Evolutionary conservation across 2,329 filamentous ascomycete species (phyloP).

Genomic region (Epichloe glyceriae): DNA sequence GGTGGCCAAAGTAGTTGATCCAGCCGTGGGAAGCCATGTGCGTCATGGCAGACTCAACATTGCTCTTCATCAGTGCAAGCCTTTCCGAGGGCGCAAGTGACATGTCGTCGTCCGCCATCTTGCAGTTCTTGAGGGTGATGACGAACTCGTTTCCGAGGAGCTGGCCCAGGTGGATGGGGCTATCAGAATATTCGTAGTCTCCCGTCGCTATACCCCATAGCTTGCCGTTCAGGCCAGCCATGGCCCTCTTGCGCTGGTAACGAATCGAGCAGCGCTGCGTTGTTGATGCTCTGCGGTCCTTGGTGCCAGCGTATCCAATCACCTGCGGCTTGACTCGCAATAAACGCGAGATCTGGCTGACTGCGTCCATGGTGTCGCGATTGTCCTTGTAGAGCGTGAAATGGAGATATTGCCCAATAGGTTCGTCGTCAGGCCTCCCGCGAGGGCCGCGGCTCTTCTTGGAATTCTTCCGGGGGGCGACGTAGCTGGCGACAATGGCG

Average conservation of each 20-base stretch:
- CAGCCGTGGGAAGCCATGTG: conserved; percentile 66
- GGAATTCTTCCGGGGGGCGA: conserved; percentile 32
- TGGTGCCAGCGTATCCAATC: conserved; percentile 71
- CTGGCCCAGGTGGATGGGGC: conserved; percentile 69
- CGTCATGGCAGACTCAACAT: conserved; percentile 46
- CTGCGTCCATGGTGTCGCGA: conserved; percentile 87
- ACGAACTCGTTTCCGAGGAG: conserved; percentile 83
- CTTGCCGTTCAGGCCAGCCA: conserved; percentile 53
- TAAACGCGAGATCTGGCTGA: conserved; percentile 62
- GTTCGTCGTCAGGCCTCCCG: conserved; percentile 18
- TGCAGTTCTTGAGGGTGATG: conserved; percentile 79
- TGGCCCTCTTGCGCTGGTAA: conserved; percentile 37
- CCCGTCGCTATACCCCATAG: conserved; percentile 55
- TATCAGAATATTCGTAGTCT: conserved; percentile 64
- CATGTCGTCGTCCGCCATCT: conserved; percentile 34
- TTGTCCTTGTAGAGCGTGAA: conserved; percentile 95
- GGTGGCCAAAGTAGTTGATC: conserved; percentile 97
- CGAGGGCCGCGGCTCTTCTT: conserved; percentile 16
- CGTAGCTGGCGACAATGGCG: conserved; percentile 54
- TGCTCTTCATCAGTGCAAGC: conserved; percentile 18
- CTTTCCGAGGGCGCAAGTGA: conserved; percentile 15
- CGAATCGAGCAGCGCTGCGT: conserved; percentile 64
- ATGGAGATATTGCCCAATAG: conserved; percentile 64
- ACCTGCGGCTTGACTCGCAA: conserved; percentile 62
- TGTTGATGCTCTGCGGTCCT: conserved; percentile 78